These are phyloP conservation scores for Eucalyptus albens DNA, from an alignment of 345 rosid genomes.

Conservation along the genomic window DNA sequence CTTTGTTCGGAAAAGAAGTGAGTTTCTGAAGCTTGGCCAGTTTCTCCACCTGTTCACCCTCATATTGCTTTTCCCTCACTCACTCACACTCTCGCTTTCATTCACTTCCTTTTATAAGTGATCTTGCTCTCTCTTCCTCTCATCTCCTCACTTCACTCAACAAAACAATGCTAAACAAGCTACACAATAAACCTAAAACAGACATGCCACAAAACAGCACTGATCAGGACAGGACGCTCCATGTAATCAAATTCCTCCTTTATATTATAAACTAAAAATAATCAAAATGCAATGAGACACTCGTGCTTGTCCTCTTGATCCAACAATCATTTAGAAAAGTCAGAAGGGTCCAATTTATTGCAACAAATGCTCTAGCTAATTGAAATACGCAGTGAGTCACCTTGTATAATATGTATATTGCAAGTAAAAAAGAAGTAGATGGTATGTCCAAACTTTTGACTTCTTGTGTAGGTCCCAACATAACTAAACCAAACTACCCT, in stretches of 20 bases:
- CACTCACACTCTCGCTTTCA: background rate
- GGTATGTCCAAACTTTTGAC: background rate
- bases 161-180: conserved; percentile 3
- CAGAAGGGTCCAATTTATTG: background rate
- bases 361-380: background rate
- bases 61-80: background rate
- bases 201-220: conserved; percentile 22
- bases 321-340: background rate
- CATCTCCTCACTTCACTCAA: background rate
- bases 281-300: background rate
- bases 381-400: background rate
- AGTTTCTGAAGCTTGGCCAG: conserved; percentile 18
- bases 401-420: background rate
- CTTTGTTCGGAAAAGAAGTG: conserved; percentile 16
- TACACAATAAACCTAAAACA: conserved; percentile 6
- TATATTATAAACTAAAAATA: background rate
- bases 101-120: background rate
- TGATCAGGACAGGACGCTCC: conserved; percentile 1
- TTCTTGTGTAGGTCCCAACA: background rate
- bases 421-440: background rate
- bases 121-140: background rate
- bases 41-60: conserved; percentile 23
- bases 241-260: background rate
- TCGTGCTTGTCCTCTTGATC: background rate
- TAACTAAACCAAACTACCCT: background rate